These are phyloP conservation scores for Knoxdaviesia proteae DNA, from an alignment of 2,329 filamentous ascomycete genomes.

Conservation along the genomic window DNA sequence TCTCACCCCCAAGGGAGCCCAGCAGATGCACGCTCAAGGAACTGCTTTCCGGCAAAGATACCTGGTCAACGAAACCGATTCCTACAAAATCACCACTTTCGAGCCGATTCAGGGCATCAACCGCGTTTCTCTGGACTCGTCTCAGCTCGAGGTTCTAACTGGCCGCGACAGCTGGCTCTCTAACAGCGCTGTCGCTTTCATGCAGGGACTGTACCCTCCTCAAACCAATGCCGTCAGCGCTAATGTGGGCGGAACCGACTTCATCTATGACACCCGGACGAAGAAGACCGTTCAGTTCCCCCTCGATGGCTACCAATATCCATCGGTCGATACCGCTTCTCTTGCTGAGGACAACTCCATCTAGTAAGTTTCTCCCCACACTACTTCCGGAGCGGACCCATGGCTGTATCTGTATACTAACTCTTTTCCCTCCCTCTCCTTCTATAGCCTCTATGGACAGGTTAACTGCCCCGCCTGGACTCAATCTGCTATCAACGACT, in stretches of 20 bases:
- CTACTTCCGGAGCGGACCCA: background rate
- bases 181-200: slow-evolving; percentile 52
- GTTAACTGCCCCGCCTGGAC: slow-evolving; percentile 17
- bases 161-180: slow-evolving; percentile 28
- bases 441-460: background rate
- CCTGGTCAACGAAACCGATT: slow-evolving; percentile 10
- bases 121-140: slow-evolving; percentile 24
- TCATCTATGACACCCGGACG: slow-evolving; percentile 3
- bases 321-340: slow-evolving; percentile 38
- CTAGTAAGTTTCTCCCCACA: slow-evolving; percentile 15
- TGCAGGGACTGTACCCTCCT: slow-evolving; percentile 73
- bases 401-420: background rate
- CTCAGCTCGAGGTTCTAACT: slow-evolving; percentile 21
- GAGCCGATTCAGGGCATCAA: slow-evolving; percentile 22
- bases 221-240: slow-evolving; percentile 19
- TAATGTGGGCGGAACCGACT: slow-evolving; percentile 13
- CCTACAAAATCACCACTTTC: background rate
- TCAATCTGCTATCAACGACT: slow-evolving; percentile 10
- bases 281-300: slow-evolving; percentile 35
- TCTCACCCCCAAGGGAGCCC: slow-evolving; percentile 31
- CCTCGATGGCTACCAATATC: slow-evolving; percentile 61
- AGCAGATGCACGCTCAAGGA: slow-evolving; percentile 29
- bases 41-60: slow-evolving; percentile 27
- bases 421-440: background rate
- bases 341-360: slow-evolving; percentile 21